phyloP scores from a whole-genome alignment of 2,329 filamentous ascomycete species.

The Paecilomyces dactylethromorphus region DNA sequence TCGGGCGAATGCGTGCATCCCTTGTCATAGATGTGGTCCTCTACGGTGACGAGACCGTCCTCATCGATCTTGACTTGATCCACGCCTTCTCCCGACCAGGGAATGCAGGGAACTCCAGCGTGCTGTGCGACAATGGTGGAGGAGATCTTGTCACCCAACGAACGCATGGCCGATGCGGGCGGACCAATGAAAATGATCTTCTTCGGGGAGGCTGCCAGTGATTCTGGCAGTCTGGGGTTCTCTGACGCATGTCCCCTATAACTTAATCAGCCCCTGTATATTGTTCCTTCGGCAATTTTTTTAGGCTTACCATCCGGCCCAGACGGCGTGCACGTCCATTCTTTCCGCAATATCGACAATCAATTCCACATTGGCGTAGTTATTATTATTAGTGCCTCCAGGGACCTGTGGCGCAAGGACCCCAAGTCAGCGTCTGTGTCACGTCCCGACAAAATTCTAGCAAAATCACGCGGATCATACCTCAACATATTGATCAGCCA shows the following conservation, averaged over 20 bases:
- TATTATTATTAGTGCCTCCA: conserved; percentile 99
- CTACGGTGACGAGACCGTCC: conserved; percentile 84
- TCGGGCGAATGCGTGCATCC: conserved; percentile 86
- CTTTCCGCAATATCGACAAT: conserved; percentile 98
- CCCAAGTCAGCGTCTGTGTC: conserved; percentile 36
- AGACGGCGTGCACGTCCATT: conserved; percentile 96
- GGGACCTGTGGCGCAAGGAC: conserved; percentile 86
- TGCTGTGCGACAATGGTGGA: conserved; percentile 99
- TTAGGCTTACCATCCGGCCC: conserved; percentile 83
- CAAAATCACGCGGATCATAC: conserved; percentile 29
- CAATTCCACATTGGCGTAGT: conserved; percentile 98
- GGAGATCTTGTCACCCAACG: conserved; percentile 98
- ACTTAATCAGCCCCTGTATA: not conserved
- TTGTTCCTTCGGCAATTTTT: not conserved
- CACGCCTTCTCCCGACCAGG: conserved; percentile 97
- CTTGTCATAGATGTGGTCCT: conserved; percentile 76
- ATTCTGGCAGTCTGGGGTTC: conserved; percentile 96
- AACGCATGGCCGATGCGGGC: conserved; percentile 96
- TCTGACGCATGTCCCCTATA: conserved; percentile 91
- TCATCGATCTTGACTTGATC: conserved; percentile 71
- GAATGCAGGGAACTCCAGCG: conserved; percentile 91
- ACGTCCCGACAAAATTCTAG: not conserved
- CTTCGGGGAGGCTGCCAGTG: conserved; percentile 88
- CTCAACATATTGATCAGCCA: conserved; percentile 99
- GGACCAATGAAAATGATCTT: conserved; percentile 99